Percentiles rank a stretch among this genome's conserved stretches.
Evolutionary conservation across 331 rosid genomes (phyloP).

Genomic region (Malus hybrid): DNA sequence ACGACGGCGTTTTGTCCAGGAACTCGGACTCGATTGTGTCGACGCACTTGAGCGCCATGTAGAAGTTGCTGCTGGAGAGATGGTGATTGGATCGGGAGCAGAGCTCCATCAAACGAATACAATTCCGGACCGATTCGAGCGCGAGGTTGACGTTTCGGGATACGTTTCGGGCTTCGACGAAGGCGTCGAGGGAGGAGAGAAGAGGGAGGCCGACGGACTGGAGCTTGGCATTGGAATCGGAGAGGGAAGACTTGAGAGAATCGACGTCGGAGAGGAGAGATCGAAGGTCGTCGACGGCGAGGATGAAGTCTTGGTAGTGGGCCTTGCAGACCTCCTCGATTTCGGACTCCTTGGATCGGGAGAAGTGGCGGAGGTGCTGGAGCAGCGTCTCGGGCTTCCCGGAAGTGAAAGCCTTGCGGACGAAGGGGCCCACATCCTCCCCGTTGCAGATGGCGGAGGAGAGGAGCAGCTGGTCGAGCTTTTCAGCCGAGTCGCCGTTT

Average conservation of each 20-base stretch:
- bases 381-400: slow-evolving; percentile 89
- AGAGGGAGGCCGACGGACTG: slow-evolving; percentile 77
- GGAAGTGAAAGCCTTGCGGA: slow-evolving; percentile 71
- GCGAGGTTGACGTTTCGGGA: slow-evolving; percentile 74
- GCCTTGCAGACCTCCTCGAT: slow-evolving; percentile 98
- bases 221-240: slow-evolving; percentile 78
- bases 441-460: slow-evolving; percentile 89
- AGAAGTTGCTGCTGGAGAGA: slow-evolving; percentile 52
- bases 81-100: slow-evolving; percentile 78
- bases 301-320: slow-evolving; percentile 97
- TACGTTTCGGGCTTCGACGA: slow-evolving; percentile 78
- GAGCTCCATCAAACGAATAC: slow-evolving; percentile 54
- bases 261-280: slow-evolving; percentile 95
- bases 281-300: slow-evolving; percentile 97
- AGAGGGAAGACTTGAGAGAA: slow-evolving; percentile 80
- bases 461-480: slow-evolving; percentile 73
- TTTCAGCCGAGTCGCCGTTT: slow-evolving; percentile 75
- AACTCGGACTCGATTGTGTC: slow-evolving; percentile 65
- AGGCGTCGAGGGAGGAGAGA: slow-evolving; percentile 74
- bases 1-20: slow-evolving; percentile 62
- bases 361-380: slow-evolving; percentile 85
- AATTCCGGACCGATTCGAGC: slow-evolving; percentile 43
- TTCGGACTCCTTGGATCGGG: slow-evolving; percentile 89
- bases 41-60: slow-evolving; percentile 84
- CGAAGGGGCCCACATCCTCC: slow-evolving; percentile 87